Conservation (phyloP, 228 moss, liverwort and hornwort genomes). For the Sphagnum fallax region DNA sequence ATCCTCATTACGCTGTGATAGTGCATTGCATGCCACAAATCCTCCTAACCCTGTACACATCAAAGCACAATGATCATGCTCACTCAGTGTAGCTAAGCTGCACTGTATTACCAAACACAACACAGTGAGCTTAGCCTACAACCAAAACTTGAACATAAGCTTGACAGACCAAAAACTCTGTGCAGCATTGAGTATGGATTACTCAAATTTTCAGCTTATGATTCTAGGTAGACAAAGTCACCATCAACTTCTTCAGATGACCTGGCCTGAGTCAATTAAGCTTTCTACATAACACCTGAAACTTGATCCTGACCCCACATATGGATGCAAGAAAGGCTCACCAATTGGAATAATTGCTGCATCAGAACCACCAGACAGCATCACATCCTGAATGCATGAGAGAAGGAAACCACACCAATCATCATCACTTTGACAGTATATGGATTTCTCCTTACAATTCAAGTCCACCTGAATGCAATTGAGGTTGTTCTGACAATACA, state of each 20-base stretch:
- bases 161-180: too few relatives aligned
- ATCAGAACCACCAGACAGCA: constrained; percentile 88
- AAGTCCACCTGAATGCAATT: too few relatives aligned
- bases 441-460: too few relatives aligned
- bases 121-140: not conserved
- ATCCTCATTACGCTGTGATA: constrained; percentile 73
- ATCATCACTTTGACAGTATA: not conserved
- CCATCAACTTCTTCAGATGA: not conserved
- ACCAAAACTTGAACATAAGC: too few relatives aligned
- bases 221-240: not conserved
- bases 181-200: too few relatives aligned
- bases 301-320: too few relatives aligned
- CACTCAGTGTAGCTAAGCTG: not conserved
- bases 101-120: not conserved
- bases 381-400: constrained; percentile 50
- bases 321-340: constrained; percentile 13
- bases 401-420: not conserved
- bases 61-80: not conserved
- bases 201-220: too few relatives aligned
- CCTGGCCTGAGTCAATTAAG: too few relatives aligned
- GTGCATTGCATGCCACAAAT: constrained; percentile 80
- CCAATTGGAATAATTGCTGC: constrained; percentile 90
- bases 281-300: too few relatives aligned
- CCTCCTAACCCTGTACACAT: constrained; percentile 65
- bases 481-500: too few relatives aligned